Evolutionary conservation across 2,329 filamentous ascomycete species (phyloP), one percentile per base, ranked within the genome.

Genomic region (Hymenoscyphus fraxineus): DNA sequence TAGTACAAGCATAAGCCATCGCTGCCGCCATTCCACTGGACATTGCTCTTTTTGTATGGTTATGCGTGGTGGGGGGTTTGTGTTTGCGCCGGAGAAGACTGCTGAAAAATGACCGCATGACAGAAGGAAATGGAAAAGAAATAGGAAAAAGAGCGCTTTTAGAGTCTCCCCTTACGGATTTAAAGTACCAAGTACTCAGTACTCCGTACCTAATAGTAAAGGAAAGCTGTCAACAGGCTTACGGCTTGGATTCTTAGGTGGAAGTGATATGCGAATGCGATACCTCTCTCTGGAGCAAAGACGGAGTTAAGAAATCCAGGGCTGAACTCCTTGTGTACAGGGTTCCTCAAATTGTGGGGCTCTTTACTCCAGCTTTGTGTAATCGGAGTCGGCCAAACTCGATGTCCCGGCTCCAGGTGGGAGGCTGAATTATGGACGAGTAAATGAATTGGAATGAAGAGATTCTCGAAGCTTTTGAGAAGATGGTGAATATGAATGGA

Each of bases 51-150:
- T 65, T 38, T 55, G 44, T 32, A 16, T 13, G 16, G 16, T 57
- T 56, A 6, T 40, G 35, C 7, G 60, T 19, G 16, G 35, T 27
- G 47, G 60, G 35, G 62, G 56, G 35, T 6, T 38, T 27, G 40
- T 35, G 12, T 56, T 51, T 47, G 59, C 41, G 69, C 66, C 67
- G 67, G 31, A 71, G 58, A 19, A 73, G 39, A 56, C 65, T 56
- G n/a, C 67, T 70, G 35, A 73, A 80, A 77, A 83, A 69, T 76
- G 80, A 15, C 81, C 80, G 67, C 80, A 80, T 73, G 27, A 35
- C 57, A 16, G 32, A 80, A 67, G 76, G 77, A 62, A 80, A 80
- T 68, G 78, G 60, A 59, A 31, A 62, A 35, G n/a, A 62, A 27
- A 27, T 27, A 27, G 10, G 27, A 27, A 55, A 31, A 60, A 27